Base-by-base conservation (phyloP, 495 filamentous ascomycete genomes). In the Rusavskia elegans region DNA sequence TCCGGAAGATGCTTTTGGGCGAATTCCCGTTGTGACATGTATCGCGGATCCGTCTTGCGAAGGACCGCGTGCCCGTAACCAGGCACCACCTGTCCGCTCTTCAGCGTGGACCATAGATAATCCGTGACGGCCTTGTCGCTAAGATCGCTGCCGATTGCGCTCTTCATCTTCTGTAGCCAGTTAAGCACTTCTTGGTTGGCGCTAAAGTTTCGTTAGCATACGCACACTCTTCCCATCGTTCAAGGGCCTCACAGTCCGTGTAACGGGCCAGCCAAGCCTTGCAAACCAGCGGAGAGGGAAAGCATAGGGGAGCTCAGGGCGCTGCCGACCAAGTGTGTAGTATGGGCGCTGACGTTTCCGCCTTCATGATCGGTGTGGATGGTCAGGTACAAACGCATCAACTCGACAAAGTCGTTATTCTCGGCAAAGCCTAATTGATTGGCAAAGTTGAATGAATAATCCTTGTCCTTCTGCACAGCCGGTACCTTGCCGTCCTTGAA, bases 121-220 rank as follows among this genome's bases (percentile, higher is more conserved):
- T 95, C 82, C 63, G 81, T 96, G 77, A 98, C 95, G 66, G 83
- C 80, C 75, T 89, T 71, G 73, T 96, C 92, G 69, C 84, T 89
- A 57, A 96, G 79, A 68, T 96, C 92, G 68, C 87, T 88, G 61
- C 92, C 92, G 62, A 98, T 74, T 57, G 75, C 69, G 70, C 85
- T 84, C 87, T 98, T 96, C 93, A 98, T 97, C 81, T 95, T 83
- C 58, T 84, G 86, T 62, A 98, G 84, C 93, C 93, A 98, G 75
- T 88, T 88, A 56, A 98, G 81, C 57, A 98, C 92, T 73, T 98
- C 92, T 75, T 98, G 92, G 80, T 97, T 97, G 68, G 92, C 92
- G 61, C 73, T 77, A 14, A 54, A 13, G 7, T 13, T 8, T 21
- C 10, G 35, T 56, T 23, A 56, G 58, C 45, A 35, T 35, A 7